A percentile compares a stretch with the other conserved stretches of the same genome.
Conservation (phyloP, 495 filamentous ascomycete genomes). For the Monascus purpureus region DNA sequence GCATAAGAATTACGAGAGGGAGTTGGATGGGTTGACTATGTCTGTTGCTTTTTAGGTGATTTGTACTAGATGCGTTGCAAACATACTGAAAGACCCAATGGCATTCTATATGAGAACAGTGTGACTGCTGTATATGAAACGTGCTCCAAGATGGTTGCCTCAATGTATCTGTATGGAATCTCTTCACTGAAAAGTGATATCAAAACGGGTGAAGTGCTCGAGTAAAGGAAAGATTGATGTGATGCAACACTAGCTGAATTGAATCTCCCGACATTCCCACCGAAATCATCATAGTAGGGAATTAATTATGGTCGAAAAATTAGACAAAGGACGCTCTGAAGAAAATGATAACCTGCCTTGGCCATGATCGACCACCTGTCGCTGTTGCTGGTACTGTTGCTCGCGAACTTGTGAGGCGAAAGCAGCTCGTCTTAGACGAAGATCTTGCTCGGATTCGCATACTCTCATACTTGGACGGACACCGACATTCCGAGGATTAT, state of each 20-base stretch:
- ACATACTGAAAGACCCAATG: background rate
- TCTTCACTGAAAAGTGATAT: too few relatives aligned
- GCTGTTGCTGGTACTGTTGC: slow-evolving; percentile 13
- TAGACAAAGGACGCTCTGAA: slow-evolving; percentile 33
- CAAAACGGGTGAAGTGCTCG: too few relatives aligned
- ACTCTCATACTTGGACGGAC: slow-evolving; percentile 1
- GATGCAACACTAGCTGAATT: too few relatives aligned
- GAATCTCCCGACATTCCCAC: too few relatives aligned
- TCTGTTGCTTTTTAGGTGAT: background rate
- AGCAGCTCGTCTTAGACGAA: slow-evolving; percentile 22
- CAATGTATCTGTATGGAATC: too few relatives aligned
- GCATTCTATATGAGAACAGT: background rate
- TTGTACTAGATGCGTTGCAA: background rate
- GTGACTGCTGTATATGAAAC: too few relatives aligned
- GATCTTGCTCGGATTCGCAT: slow-evolving; percentile 4
- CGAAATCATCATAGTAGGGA: too few relatives aligned
- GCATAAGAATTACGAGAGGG: slow-evolving; percentile 52
- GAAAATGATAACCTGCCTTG: too few relatives aligned
- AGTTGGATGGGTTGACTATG: slow-evolving; percentile 41
- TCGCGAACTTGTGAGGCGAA: slow-evolving; percentile 29
- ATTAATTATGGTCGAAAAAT: slow-evolving; percentile 26
- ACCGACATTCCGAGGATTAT: too few relatives aligned
- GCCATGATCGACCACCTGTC: slow-evolving; percentile 17
- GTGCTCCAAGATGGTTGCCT: too few relatives aligned
- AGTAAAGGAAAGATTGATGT: too few relatives aligned